Evolutionary conservation across 768 basidiomycete genomes (phyloP).

Genomic region (Suillus discolor): DNA sequence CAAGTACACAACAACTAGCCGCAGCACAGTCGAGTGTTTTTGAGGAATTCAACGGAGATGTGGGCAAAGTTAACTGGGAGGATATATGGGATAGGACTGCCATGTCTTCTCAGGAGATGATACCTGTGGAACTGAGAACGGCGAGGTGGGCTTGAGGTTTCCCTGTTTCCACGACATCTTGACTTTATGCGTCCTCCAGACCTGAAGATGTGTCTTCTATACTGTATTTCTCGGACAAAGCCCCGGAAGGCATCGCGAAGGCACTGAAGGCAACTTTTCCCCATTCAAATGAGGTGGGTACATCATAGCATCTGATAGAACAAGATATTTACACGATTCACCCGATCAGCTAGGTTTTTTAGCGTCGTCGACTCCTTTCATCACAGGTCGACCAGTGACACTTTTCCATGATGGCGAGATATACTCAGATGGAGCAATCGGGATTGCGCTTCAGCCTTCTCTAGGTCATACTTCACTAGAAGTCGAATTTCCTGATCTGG

Average conservation of each 20-base stretch:
- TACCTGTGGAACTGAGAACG: constrained; percentile 43
- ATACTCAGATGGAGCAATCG: constrained; percentile 68
- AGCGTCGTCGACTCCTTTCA: constrained; percentile 76
- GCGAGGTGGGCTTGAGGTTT: constrained; percentile 33
- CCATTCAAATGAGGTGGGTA: constrained; percentile 50
- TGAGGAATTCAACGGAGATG: constrained; percentile 7
- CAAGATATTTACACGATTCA: constrained; percentile 3
- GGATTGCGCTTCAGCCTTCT: constrained; percentile 48
- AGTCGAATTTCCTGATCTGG: constrained; percentile 40
- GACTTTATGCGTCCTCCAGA: constrained; percentile 13
- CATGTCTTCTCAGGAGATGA: constrained; percentile 7
- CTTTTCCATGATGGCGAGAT: constrained; percentile 60
- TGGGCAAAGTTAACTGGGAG: constrained; percentile 47
- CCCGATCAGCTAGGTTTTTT: constrained; percentile 59
- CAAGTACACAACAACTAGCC: constrained; percentile 5
- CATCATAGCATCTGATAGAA: neutral
- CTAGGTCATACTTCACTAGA: constrained; percentile 15
- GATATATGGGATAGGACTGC: constrained; percentile 47
- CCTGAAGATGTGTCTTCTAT: constrained; percentile 32
- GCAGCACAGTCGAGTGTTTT: constrained; percentile 10
- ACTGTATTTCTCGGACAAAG: constrained; percentile 58
- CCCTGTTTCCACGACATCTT: neutral
- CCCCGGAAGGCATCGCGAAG: constrained; percentile 57
- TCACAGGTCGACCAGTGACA: constrained; percentile 75
- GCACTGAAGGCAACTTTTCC: constrained; percentile 45